A percentile compares a stretch with the other conserved stretches of the same genome.
These are phyloP conservation scores for Effrenium voratum DNA, from an alignment of 73 alveolate species.

Conservation along the genomic window DNA sequence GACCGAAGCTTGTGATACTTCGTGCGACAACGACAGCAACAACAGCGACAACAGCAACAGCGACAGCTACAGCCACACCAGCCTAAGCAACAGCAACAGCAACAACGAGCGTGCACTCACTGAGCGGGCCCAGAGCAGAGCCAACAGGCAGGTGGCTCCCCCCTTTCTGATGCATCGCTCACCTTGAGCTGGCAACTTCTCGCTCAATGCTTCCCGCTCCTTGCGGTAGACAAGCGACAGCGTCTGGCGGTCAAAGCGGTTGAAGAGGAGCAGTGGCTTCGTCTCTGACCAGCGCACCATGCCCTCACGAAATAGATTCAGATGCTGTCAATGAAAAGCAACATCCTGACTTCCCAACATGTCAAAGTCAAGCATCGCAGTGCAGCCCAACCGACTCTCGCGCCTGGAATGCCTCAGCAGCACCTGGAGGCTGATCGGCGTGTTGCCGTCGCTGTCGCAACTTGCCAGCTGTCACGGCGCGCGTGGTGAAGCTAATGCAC, in stretches of 20 bases:
- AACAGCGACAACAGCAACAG: no score
- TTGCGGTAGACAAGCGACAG: slow-evolving; percentile 54
- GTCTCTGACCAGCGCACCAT: slow-evolving; percentile 67
- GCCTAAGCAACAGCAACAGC: no score
- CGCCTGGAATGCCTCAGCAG: neutral
- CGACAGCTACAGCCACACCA: no score
- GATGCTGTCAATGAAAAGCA: neutral
- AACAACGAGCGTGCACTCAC: no score
- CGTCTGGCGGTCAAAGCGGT: slow-evolving; percentile 52
- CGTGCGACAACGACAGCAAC: no score
- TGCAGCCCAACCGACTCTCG: neutral
- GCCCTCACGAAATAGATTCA: neutral
- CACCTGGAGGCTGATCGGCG: neutral
- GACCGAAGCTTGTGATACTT: no score
- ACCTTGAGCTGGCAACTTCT: no score
- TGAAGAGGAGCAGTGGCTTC: slow-evolving; percentile 56
- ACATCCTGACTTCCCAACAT: neutral
- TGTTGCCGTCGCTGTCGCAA: slow-evolving; percentile 45
- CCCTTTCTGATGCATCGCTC: no score
- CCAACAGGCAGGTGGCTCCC: no score
- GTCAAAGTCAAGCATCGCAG: neutral
- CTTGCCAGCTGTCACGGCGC: slow-evolving; percentile 53
- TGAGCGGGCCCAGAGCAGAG: no score
- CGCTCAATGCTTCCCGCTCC: no score
- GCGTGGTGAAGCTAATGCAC: slow-evolving; percentile 22